Evolutionary conservation across 495 filamentous ascomycete species (phyloP).

Genomic region (Penicillium samsonianum): DNA sequence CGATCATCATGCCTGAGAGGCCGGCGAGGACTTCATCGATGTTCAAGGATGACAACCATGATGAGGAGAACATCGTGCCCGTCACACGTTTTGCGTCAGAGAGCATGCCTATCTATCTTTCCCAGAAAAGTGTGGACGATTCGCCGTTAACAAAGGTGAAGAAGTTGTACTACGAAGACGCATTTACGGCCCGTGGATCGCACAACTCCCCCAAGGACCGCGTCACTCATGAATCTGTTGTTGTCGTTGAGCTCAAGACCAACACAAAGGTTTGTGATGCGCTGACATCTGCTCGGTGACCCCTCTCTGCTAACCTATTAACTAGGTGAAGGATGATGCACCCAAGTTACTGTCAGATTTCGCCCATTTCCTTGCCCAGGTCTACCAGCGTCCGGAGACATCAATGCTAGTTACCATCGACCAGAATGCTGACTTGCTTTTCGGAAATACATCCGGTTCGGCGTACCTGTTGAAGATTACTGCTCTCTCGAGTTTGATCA

Average conservation of each 20-base stretch:
- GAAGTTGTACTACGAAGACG: conserved; percentile 60
- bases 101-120: conserved; percentile 10
- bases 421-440: conserved; percentile 73
- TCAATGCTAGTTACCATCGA: conserved; percentile 71
- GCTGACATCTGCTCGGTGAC: not conserved
- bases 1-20: conserved; percentile 10
- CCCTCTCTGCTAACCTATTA: conserved; percentile 1
- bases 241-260: conserved; percentile 81
- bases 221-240: conserved; percentile 63
- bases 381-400: conserved; percentile 70
- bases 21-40: conserved; percentile 22
- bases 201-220: conserved; percentile 56
- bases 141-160: conserved; percentile 35
- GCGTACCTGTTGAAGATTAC: conserved; percentile 80
- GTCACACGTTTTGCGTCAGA: conserved; percentile 15
- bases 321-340: conserved; percentile 39
- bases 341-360: conserved; percentile 66
- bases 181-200: conserved; percentile 56
- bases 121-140: conserved; percentile 21
- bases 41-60: conserved; percentile 29
- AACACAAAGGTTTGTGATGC: conserved; percentile 69
- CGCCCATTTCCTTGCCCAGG: conserved; percentile 65
- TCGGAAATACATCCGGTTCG: conserved; percentile 72
- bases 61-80: conserved; percentile 28
- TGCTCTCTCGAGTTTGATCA: conserved; percentile 66